These are phyloP conservation scores for Strigomonas culicis DNA, from an alignment of 208 protist species.

Conservation along the genomic window DNA sequence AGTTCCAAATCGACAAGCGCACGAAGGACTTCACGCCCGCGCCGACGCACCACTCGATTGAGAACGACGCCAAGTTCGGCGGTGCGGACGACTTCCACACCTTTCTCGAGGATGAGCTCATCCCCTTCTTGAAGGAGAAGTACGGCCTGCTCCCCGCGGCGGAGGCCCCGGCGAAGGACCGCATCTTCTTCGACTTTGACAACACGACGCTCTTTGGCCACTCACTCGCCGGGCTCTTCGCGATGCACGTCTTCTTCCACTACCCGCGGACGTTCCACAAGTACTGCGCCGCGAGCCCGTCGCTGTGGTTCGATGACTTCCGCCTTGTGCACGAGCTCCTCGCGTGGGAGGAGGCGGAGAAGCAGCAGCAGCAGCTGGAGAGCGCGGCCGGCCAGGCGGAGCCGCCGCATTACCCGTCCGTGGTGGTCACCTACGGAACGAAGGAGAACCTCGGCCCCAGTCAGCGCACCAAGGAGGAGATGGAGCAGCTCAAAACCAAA, in stretches of 20 bases:
- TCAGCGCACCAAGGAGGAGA: neutral
- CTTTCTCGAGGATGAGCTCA: conserved; percentile 11
- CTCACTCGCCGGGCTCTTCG: conserved; percentile 14
- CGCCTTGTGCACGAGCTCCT: neutral
- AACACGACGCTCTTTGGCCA: conserved; percentile 14
- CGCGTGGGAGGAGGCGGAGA: neutral
- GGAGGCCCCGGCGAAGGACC: conserved; percentile 1
- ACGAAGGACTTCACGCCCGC: conserved; percentile 15
- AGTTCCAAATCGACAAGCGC: conserved; percentile 11
- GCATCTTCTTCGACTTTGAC: conserved; percentile 6
- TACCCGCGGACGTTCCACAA: conserved; percentile 16
- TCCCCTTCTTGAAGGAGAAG: too few species aligned
- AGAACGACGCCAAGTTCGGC: neutral
- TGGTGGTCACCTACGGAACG: conserved; percentile 18
- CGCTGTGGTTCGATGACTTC: conserved; percentile 18
- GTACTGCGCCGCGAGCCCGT: conserved; percentile 14
- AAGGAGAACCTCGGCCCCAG: conserved; percentile 14
- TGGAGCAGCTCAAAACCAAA: too few species aligned
- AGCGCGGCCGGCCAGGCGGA: conserved; percentile 8
- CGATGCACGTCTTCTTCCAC: conserved; percentile 11
- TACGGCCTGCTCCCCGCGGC: too few species aligned
- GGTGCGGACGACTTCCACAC: conserved; percentile 2
- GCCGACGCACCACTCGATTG: conserved; percentile 8
- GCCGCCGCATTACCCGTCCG: too few species aligned
- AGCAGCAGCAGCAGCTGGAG: neutral